Base-by-base conservation (phyloP, 1,284 basidiomycete genomes). In the Uromyces viciae-fabae region DNA sequence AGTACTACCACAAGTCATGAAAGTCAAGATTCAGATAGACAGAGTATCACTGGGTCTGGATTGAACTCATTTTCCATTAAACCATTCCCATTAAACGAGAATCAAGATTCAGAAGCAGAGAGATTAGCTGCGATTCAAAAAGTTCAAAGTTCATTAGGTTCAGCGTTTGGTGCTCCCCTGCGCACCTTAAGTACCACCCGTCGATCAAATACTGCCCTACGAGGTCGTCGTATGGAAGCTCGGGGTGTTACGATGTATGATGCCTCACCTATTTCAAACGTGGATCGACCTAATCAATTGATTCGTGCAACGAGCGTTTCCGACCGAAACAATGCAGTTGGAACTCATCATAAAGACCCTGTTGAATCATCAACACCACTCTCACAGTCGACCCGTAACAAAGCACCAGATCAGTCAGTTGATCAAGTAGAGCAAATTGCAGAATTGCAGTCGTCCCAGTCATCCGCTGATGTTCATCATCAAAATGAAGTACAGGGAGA, bases 191-290 rank as follows among this genome's bases (percentile, higher is more conserved):
- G 42, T 25, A 28, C 40, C 28, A 79, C 64, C 17, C 76, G 76
- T 38, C 76, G 76, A n/a, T 71, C 64, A 36, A 68, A 52, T 52
- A 40, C 76, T 19, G 76, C 62, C 3, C 38, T 79, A 42, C 42
- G 76, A 15, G 76, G 76, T 17, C 64, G 76, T 17, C 43, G 76
- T 28, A 52, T 22, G 3, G 76, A 79, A 33, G 76, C 66, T 11
- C 64, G 76, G 15, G 66, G 76, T 0, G 49, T 28, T 36, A 79
- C 76, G 4, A 79, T 79, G 64, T 79, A 79, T 43, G 76, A 79
- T 71, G 40, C 38, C 38, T 71, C 76, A 3, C 62, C 52, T 0
- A n/a, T 36, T 3, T 38, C 40, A 8, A 25, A 38, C 28, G 14
- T 38, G 22, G 9, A 33, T n/a, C 14, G 14, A 7, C 28, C 71